Percentiles rank a stretch among this genome's conserved stretches.
These are phyloP conservation scores for Caloboletus inedulis DNA, from an alignment of 1,284 basidiomycete species.

Conservation along the genomic window DNA sequence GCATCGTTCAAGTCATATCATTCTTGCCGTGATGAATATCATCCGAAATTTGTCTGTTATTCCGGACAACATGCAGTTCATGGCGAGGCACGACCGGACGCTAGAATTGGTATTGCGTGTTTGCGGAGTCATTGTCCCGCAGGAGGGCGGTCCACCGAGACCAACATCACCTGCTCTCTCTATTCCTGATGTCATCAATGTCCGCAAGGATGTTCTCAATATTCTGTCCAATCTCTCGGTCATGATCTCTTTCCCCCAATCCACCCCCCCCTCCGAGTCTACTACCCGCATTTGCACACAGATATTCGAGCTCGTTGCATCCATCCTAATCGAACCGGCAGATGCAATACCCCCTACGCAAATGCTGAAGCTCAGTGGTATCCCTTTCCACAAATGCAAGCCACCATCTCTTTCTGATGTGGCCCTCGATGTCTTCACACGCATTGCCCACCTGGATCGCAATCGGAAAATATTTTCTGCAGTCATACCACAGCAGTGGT, in stretches of 20 bases:
- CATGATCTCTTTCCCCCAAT: slow-evolving; percentile 46
- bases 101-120: slow-evolving; percentile 68
- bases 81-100: slow-evolving; percentile 65
- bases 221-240: slow-evolving; percentile 68
- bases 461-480: slow-evolving; percentile 76
- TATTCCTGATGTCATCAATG: slow-evolving; percentile 64
- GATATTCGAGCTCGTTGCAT: slow-evolving; percentile 68
- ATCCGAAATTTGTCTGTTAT: slow-evolving; percentile 82
- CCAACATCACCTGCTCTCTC: slow-evolving; percentile 58
- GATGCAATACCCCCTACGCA: slow-evolving; percentile 65
- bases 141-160: slow-evolving; percentile 40
- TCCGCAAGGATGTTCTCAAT: slow-evolving; percentile 77
- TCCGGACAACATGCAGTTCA: slow-evolving; percentile 67
- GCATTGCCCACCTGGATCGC: slow-evolving; percentile 70
- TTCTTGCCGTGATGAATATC: slow-evolving; percentile 76
- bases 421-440: slow-evolving; percentile 82
- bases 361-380: slow-evolving; percentile 50
- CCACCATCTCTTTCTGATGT: slow-evolving; percentile 67
- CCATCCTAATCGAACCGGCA: slow-evolving; percentile 69
- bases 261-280: slow-evolving; percentile 36
- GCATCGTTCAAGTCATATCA: slow-evolving; percentile 64
- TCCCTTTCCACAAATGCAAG: slow-evolving; percentile 41
- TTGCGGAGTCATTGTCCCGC: slow-evolving; percentile 45
- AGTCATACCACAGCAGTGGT: slow-evolving; percentile 53
- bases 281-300: slow-evolving; percentile 47